phyloP scores from a whole-genome alignment of 371 early-diverging fungal genomes.

The Chytridium lagenaria region DNA sequence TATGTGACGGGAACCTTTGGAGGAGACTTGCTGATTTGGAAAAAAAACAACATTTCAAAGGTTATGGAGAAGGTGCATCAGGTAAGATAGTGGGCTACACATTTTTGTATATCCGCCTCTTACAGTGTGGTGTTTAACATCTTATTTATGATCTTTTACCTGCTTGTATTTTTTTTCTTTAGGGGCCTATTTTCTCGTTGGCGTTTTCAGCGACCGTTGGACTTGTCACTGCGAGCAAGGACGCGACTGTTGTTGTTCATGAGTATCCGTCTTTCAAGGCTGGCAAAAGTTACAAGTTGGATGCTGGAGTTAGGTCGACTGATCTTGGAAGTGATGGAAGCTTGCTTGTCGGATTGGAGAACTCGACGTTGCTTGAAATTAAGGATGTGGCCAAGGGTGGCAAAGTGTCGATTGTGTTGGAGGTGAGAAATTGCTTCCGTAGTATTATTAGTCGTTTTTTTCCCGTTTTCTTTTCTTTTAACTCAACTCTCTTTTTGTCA shows the following conservation, averaged over 20 bases:
- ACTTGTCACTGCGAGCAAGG: conserved; percentile 33
- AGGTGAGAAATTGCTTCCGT: background rate
- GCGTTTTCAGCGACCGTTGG: conserved; percentile 11
- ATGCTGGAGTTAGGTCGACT: conserved; percentile 29
- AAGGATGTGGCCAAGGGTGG: conserved; percentile 13
- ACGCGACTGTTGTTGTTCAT: conserved; percentile 24
- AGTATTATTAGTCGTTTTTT: background rate
- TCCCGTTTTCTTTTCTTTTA: background rate
- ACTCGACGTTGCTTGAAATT: conserved; percentile 36
- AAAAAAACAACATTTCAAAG: conserved; percentile 24
- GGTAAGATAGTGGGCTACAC: conserved; percentile 18
- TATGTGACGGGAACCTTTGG: conserved; percentile 36
- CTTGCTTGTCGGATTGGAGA: conserved; percentile 41
- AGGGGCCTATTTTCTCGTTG: conserved; percentile 32
- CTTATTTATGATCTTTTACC: background rate
- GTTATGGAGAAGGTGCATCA: conserved; percentile 28
- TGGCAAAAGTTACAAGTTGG: conserved; percentile 7
- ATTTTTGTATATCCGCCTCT: too few relatives aligned
- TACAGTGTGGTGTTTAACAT: conserved; percentile 4
- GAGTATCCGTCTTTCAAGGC: conserved; percentile 20
- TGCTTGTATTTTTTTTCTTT: background rate
- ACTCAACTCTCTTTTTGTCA: background rate
- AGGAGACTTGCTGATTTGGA: conserved; percentile 38
- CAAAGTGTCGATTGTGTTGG: background rate
- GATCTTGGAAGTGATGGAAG: conserved; percentile 21